Evolutionary conservation across 495 filamentous ascomycete genomes (phyloP), one percentile per base, ranked within the genome.

Genomic region (Talaromyces borbonicus): DNA sequence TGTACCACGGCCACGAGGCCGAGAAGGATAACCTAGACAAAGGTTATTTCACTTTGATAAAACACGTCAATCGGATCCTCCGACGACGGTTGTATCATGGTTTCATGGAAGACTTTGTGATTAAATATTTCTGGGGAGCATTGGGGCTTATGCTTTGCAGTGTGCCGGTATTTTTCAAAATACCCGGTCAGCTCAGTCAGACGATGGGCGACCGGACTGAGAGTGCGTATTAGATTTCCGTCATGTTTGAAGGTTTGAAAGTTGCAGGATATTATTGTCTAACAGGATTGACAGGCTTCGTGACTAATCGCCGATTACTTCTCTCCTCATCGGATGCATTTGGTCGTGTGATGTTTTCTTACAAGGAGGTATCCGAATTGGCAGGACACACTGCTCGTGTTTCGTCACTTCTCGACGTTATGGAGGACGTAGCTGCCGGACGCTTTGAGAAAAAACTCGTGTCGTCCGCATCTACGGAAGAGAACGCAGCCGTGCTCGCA

Each of bases 111-210:
- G 92, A 98, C 59, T 98, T 95, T 66, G 85, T 97, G 11, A 90
- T 97, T 56, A 98, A 98, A 66, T 98, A 98, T 57, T 92, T 95
- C 69, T 98, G 92, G 92, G 93, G 93, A 43, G 92, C 92, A 4
- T 53, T 98, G 37, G 92, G 92, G 5, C 74, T 97, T 54, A 64
- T 93, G 50, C 80, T 98, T n/a, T 97, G 93, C 69, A 90, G 88
- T 57, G 79, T 95, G 3, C 92, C 92, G 1, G 90, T 97, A 0
- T 98, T 98, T 62, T 85, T 97, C 72, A 88, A 85, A 66, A 71
- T 96, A 3, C 90, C 92, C 7, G 86, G 85, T 20, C 76, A 78
- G 39, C 62, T 68, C n/a, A 65, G 73, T 3, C 72, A 78, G 51
- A 90, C 76, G 43, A 86, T 89, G 78, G 87, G 87, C 8, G 92